Base-by-base conservation (phyloP, 345 rosid genomes). In the Litchi chinensis region DNA sequence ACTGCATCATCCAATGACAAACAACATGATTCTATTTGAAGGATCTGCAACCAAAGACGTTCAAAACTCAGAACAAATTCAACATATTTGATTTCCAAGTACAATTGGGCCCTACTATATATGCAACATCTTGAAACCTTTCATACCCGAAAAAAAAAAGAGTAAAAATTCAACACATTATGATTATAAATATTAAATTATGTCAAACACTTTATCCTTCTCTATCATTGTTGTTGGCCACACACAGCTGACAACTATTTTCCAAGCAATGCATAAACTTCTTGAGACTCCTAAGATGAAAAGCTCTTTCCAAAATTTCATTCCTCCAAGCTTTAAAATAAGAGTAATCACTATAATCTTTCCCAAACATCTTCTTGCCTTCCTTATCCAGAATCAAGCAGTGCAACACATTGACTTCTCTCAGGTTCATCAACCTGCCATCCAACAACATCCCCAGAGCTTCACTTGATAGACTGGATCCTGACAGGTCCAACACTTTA, bases 371-470 rank as follows among this genome's bases (percentile, higher is more conserved):
- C 22, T 77, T 73, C 28, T 77, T 68, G 8, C 74, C 79, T 21
- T 77, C 67, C 24, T 77, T 66, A 18, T 77, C 79, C 26, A 68
- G 73, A 68, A 77, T 68, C 43, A 41, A 40, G 43, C 79, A 56
- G 54, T 77, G 79, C 56, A 68, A 24, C 16, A 77, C 68, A 24
- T 77, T 77, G 13, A 77, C 57, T 43, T 68, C 57, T 68, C 70
- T 77, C 19, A 77, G 74, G n/a, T 56, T 15, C 68, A 22, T 22
- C 26, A 44, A 56, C 41, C 65, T 69, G 0, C 57, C 66, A 40
- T 54, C 57, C 19, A 77, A 57, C 8, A 77, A 52, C 70, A 57
- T 77, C 74, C 54, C 68, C 28, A 77, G 10, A 68, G 28, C 66
- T 24, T 24, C 60, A 54, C 67, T 68, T 9, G 54, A 57, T 32